These are phyloP conservation scores for Lunularia cruciata DNA, from an alignment of 225 moss, liverwort and hornwort species.

Conservation along the genomic window DNA sequence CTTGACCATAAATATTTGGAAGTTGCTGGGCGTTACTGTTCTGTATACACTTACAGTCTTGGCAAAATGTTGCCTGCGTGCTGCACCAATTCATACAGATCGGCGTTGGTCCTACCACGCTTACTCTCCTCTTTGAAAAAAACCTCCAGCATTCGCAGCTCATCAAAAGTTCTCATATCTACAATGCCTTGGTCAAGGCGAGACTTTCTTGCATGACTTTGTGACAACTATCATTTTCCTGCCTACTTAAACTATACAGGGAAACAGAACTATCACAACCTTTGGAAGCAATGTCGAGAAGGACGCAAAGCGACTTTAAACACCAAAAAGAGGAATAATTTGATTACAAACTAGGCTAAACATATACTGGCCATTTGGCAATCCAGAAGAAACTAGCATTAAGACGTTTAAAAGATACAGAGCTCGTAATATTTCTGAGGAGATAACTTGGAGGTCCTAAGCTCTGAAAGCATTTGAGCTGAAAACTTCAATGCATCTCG, in stretches of 20 bases:
- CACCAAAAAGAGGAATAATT: too few species aligned
- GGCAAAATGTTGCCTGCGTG: conserved; percentile 96
- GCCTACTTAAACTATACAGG: too few species aligned
- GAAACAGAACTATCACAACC: too few species aligned
- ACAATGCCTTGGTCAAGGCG: conserved; percentile 57
- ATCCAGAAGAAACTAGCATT: too few species aligned
- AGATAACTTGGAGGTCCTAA: conserved; percentile 93
- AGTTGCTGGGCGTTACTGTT: too few species aligned
- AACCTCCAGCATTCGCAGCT: conserved; percentile 81
- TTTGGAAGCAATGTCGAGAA: too few species aligned
- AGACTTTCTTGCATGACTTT: too few species aligned
- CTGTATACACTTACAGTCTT: conserved; percentile 93
- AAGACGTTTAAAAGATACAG: conserved; percentile 62
- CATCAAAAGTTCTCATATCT: conserved; percentile 94
- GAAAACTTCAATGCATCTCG: conserved; percentile 92
- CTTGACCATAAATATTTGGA: too few species aligned
- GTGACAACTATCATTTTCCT: too few species aligned
- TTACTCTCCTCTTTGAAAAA: conserved; percentile 91
- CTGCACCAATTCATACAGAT: conserved; percentile 94
- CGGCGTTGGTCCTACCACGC: conserved; percentile 89
- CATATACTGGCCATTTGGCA: too few species aligned
- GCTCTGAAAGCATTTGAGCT: conserved; percentile 93
- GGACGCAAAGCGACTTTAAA: too few species aligned
- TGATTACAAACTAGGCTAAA: too few species aligned
- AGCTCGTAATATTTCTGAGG: conserved; percentile 98